Percentiles rank a stretch among this genome's conserved stretches.
Conservation (phyloP, 805 yeast genomes). For the Metschnikowia matae region DNA sequence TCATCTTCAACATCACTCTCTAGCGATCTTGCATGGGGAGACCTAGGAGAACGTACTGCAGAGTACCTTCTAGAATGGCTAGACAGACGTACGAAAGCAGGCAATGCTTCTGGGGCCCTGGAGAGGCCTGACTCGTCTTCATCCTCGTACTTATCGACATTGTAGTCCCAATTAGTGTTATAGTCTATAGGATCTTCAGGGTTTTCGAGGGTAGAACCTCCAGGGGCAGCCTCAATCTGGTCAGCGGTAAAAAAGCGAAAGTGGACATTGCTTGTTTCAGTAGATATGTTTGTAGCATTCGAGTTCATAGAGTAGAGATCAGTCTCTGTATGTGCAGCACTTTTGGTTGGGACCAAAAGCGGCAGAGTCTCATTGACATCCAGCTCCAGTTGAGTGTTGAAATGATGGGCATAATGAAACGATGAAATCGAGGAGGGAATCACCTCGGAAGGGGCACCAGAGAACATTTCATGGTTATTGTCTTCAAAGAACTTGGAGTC, state of each 20-base stretch:
- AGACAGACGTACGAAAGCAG: background rate
- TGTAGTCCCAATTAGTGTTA: conserved; percentile 70
- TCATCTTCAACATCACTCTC: conserved; percentile 9
- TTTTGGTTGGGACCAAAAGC: conserved; percentile 22
- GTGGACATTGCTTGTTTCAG: conserved; percentile 33
- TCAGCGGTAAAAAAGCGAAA: conserved; percentile 82
- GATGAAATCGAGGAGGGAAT: conserved; percentile 76
- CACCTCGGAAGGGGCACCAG: conserved; percentile 73
- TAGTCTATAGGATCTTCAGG: conserved; percentile 58
- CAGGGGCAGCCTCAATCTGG: conserved; percentile 83
- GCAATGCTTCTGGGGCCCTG: background rate
- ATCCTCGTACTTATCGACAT: conserved; percentile 43
- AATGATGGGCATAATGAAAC: conserved; percentile 66
- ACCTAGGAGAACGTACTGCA: conserved; percentile 12
- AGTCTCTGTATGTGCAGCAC: conserved; percentile 19
- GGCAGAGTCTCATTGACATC: conserved; percentile 34
- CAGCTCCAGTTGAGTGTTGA: conserved; percentile 22
- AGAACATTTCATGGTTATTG: conserved; percentile 65
- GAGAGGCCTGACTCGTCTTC: conserved; percentile 7
- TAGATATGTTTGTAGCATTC: conserved; percentile 33
- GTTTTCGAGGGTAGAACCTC: conserved; percentile 72
- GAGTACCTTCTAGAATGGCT: conserved; percentile 4
- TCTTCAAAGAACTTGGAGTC: conserved; percentile 45
- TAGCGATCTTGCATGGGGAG: conserved; percentile 5
- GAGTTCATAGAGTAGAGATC: conserved; percentile 34